Evolutionary conservation across 805 yeast species (phyloP).

Genomic region (Nakazawaea populi): DNA sequence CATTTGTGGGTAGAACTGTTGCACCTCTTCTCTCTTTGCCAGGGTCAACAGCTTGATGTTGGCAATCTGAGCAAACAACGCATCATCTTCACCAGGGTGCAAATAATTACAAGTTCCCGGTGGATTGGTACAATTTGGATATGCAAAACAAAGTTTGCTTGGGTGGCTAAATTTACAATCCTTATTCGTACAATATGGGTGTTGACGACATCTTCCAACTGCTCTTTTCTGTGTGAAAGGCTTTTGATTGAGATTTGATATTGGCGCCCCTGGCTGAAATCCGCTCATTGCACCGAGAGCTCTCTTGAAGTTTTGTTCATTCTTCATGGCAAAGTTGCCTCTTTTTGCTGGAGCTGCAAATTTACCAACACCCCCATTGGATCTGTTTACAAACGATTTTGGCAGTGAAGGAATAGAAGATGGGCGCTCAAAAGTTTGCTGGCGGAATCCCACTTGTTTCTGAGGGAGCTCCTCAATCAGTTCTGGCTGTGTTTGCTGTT

Average conservation of each 20-base stretch:
- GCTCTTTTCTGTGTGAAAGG: constrained; percentile 41
- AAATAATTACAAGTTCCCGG: constrained; percentile 79
- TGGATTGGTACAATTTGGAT: constrained; percentile 71
- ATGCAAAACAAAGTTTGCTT: constrained; percentile 64
- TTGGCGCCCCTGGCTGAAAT: constrained; percentile 2
- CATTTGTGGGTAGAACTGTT: constrained; percentile 22
- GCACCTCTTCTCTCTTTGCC: constrained; percentile 13
- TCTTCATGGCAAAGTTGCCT: constrained; percentile 29
- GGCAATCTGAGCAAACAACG: constrained; percentile 60
- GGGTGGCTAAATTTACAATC: constrained; percentile 80
- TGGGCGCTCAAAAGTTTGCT: constrained; percentile 1
- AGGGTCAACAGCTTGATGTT: constrained; percentile 42
- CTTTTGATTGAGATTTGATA: constrained; percentile 15
- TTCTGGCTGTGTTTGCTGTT: constrained; percentile 12
- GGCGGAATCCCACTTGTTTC: constrained; percentile 9
- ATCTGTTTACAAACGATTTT: constrained; percentile 15
- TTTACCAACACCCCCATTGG: constrained; percentile 22
- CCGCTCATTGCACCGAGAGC: constrained; percentile 27
- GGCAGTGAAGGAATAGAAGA: constrained; percentile 17
- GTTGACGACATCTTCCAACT: constrained; percentile 61
- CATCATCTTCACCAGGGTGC: constrained; percentile 84
- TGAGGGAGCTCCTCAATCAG: constrained; percentile 16
- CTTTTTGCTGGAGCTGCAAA: constrained; percentile 12
- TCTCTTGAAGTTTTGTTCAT: constrained; percentile 34
- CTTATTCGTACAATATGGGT: constrained; percentile 63